Evolutionary conservation across 306 rosid species (phyloP).

Genomic region (Quercus berberidifolia): DNA sequence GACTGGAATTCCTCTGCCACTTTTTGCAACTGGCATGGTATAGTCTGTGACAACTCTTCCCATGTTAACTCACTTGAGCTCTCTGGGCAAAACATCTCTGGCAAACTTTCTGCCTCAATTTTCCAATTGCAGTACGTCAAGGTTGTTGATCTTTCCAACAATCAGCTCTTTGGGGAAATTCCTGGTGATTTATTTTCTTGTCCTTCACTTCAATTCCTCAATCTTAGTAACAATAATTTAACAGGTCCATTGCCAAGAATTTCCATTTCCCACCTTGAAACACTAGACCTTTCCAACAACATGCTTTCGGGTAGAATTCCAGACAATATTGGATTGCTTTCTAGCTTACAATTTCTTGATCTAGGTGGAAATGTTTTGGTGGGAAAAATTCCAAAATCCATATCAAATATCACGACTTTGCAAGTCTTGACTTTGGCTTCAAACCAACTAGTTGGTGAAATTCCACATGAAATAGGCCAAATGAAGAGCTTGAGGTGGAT

Average conservation of each 20-base stretch:
- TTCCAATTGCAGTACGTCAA: slow-evolving; percentile 44
- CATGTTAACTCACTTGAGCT: slow-evolving; percentile 43
- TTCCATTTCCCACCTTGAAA: slow-evolving; percentile 40
- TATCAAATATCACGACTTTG: slow-evolving; percentile 52
- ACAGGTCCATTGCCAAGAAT: slow-evolving; percentile 61
- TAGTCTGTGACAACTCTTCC: slow-evolving; percentile 52
- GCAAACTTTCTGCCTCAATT: slow-evolving; percentile 39
- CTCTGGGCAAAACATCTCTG: slow-evolving; percentile 64
- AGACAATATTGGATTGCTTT: slow-evolving; percentile 45
- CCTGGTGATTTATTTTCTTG: slow-evolving; percentile 8
- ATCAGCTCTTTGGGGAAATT: slow-evolving; percentile 54
- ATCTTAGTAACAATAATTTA: slow-evolving; percentile 81
- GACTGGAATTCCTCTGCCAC: slow-evolving; percentile 46
- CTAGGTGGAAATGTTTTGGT: slow-evolving; percentile 75
- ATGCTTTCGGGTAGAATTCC: slow-evolving; percentile 76
- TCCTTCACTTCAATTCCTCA: slow-evolving; percentile 51
- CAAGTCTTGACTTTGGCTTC: slow-evolving; percentile 76
- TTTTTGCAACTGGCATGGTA: slow-evolving; percentile 67
- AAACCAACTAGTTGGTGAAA: slow-evolving; percentile 62
- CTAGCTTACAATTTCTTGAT: slow-evolving; percentile 57
- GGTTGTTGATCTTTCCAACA: slow-evolving; percentile 70
- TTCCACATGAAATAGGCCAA: slow-evolving; percentile 46
- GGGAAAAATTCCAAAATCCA: slow-evolving; percentile 62
- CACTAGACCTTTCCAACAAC: slow-evolving; percentile 83
- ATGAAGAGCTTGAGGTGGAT: slow-evolving; percentile 70